Evolutionary conservation across 495 filamentous ascomycete genomes (phyloP), one percentile per base, ranked within the genome.

Genomic region (Penicillium pulvis): DNA sequence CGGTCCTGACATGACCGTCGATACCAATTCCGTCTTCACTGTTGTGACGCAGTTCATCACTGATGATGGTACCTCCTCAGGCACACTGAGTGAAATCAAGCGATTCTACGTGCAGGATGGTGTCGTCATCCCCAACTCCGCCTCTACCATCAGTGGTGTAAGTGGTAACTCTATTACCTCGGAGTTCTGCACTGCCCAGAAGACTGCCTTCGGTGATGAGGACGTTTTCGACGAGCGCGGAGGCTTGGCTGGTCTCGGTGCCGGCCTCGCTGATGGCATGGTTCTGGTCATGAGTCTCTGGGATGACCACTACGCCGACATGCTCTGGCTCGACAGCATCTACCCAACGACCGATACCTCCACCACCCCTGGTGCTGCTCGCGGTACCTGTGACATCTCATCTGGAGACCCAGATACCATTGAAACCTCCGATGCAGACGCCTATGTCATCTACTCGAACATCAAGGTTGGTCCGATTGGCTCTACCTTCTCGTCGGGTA

Each of bases 321-420:
- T 93, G 90, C 81, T 89, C 63, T 93, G 90, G 90, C 85, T 94
- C 65, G 90, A 93, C 79, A 85, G 85, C 69, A 82, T 76, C 73
- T 91, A 86, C 79, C 90, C 90, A 4, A 73, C 79, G 42, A 79
- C 80, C 65, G 79, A 72, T 2, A 78, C 79, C 17, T 73, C 80
- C 41, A 77, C 78, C 57, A 66, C 64, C 11, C 87, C 87, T 35
- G 90, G 90, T 71, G 81, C 83, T 53, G 80, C 80, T 63, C 88
- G 90, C 71, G 90, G 90, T 51, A 80, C 82, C 57, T 94, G 90
- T 74, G 51, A 81, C 43, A 80, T 78, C 54, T 78, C 75, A 65
- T 85, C 82, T 20, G 89, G 89, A 61, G 79, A 77, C 33, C 89
- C 90, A 14, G 65, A 73, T 23, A 81, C 82, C 45, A 80, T 93